Evolutionary conservation across 768 basidiomycete genomes (phyloP), one percentile per base, ranked within the genome.

Genomic region (Grammothele lineata): DNA sequence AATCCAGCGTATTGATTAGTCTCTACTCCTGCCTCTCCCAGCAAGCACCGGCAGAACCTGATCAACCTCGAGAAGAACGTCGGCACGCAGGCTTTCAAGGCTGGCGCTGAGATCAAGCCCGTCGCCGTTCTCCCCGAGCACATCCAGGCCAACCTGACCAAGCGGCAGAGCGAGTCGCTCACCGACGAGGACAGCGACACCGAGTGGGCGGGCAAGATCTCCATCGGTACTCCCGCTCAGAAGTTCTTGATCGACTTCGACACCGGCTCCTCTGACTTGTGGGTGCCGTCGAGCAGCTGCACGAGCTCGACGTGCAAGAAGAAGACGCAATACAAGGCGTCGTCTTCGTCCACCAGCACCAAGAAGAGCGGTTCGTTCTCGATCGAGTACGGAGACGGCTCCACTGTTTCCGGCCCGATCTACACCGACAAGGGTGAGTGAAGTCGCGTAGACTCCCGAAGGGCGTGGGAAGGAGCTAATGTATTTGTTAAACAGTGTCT

Each of bases 211-310:
- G 73, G 72, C 24, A 53, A 55, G 21, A 62, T 74, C 45, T 55
- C 63, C 15, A 70, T 73, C 48, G 72, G 71, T 37, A 68, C 65
- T 10, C 68, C 67, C 8, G 55, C 51, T 5, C 66, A 70, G 48
- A 40, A 51, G 11, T 74, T 71, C 59, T 37, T 69, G 40, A 65
- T 70, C 30, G 69, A 71, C 55, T 72, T 72, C 45, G 72, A 73
- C 57, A 72, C 62, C 37, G 59, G 59, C n/a, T 59, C 58, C 14
- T 53, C 58, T 30, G 61, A 62, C 43, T 51, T 62, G 37, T 61
- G 58, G 53, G 45, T 62, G 4, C 61, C 61, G 3, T 43, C 51
- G 5, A 40, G 51, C 10, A 42, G 43, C 11, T 62, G 61, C 50
- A 45, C 18, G 14, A 47, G 34, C 39, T 58, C 25, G 37, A 42